These are phyloP conservation scores for Aurifilum marmelostoma DNA, from an alignment of 2,329 filamentous ascomycete genomes.

Conservation along the genomic window DNA sequence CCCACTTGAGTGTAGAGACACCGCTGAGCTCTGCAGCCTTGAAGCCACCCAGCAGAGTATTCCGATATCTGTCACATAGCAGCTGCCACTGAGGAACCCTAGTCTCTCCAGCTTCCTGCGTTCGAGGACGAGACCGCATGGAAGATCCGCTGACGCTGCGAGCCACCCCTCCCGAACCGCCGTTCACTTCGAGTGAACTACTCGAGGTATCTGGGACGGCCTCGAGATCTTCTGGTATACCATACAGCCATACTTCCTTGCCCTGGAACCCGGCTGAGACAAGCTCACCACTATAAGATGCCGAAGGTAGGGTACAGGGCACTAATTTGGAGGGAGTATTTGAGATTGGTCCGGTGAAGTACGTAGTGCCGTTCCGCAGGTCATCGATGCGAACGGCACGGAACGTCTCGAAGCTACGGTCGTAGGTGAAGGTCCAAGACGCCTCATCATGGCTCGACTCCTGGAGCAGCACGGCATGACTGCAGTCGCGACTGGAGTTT, in stretches of 20 bases:
- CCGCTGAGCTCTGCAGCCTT: slow-evolving; percentile 68
- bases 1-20: slow-evolving; percentile 73
- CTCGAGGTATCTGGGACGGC: slow-evolving; percentile 51
- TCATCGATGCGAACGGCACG: slow-evolving; percentile 77
- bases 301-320: slow-evolving; percentile 70
- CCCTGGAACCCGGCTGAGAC: slow-evolving; percentile 74
- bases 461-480: slow-evolving; percentile 72
- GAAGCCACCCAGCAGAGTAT: slow-evolving; percentile 70
- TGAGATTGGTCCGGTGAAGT: slow-evolving; percentile 73
- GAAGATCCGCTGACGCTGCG: slow-evolving; percentile 49
- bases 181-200: slow-evolving; percentile 23
- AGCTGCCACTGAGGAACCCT: slow-evolving; percentile 69
- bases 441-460: slow-evolving; percentile 66
- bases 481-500: slow-evolving; percentile 77
- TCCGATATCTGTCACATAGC: slow-evolving; percentile 68
- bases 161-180: slow-evolving; percentile 36
- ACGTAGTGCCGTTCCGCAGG: slow-evolving; percentile 74
- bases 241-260: slow-evolving; percentile 78
- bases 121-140: slow-evolving; percentile 42
- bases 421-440: slow-evolving; percentile 78
- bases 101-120: slow-evolving; percentile 41
- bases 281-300: slow-evolving; percentile 71
- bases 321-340: slow-evolving; percentile 58
- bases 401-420: slow-evolving; percentile 76
- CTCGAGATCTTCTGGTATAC: slow-evolving; percentile 73